These are phyloP conservation scores for Sarcodon sp. DNA, from an alignment of 768 basidiomycete genomes.

Conservation along the genomic window DNA sequence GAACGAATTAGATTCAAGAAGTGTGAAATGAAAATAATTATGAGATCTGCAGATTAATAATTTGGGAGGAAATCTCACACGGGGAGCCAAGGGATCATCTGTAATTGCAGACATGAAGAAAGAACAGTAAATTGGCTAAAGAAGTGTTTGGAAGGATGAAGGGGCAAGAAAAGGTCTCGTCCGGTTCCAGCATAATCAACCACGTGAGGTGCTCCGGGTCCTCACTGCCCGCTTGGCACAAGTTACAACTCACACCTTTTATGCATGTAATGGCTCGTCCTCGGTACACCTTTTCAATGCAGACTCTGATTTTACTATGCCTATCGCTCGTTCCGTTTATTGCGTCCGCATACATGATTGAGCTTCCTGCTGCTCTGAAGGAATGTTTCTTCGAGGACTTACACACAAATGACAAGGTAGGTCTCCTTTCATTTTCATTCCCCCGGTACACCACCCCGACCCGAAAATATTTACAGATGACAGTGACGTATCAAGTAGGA, in stretches of 20 bases:
- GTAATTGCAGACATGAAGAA: conserved; percentile 10
- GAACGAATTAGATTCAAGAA: not conserved
- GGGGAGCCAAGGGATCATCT: conserved; percentile 52
- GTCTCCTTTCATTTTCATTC: not conserved
- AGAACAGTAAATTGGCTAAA: conserved; percentile 11
- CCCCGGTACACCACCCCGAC: not conserved
- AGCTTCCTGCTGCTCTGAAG: conserved; percentile 66
- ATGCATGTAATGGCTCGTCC: not conserved
- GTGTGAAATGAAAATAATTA: not conserved
- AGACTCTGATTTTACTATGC: conserved; percentile 27
- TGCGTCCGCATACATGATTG: conserved; percentile 55
- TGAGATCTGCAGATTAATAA: conserved; percentile 2
- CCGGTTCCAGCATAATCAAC: not conserved
- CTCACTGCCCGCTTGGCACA: not conserved
- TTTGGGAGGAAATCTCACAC: conserved; percentile 32
- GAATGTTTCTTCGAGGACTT: conserved; percentile 97
- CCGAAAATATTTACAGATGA: conserved; percentile 54
- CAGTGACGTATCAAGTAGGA: conserved; percentile 97
- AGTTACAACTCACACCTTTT: not conserved
- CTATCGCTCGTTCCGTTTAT: conserved; percentile 20
- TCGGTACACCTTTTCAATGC: conserved; percentile 1
- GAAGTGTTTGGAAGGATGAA: not conserved
- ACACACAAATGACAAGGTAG: conserved; percentile 81
- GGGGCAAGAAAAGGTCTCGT: not conserved
- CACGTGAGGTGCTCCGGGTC: conserved; percentile 2